phyloP scores from a whole-genome alignment of 257 asterid genomes.

The Solanum sitiens region DNA sequence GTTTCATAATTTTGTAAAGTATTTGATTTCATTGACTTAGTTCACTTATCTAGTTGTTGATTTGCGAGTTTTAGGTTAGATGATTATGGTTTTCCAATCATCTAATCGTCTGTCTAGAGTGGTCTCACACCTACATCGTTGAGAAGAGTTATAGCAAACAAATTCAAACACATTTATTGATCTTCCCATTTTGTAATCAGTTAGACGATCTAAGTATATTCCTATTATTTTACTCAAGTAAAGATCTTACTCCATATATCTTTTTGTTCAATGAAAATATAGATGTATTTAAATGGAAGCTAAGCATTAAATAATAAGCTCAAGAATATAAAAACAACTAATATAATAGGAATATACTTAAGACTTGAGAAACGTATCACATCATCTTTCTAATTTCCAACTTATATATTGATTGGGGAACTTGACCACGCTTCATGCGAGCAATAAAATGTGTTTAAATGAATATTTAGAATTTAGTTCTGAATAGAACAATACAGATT shows the following conservation, averaged over 20 bases:
- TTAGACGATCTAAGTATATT: background rate
- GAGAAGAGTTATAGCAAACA: rapidly evolving
- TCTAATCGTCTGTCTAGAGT: no score
- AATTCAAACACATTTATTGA: background rate
- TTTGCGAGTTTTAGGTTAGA: background rate
- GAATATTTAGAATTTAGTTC: no score
- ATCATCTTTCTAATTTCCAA: background rate
- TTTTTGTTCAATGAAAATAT: background rate
- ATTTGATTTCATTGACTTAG: background rate
- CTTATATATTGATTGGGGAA: background rate
- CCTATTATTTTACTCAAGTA: background rate
- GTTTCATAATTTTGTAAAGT: background rate
- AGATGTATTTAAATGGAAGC: background rate
- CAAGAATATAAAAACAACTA: background rate
- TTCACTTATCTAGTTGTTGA: background rate
- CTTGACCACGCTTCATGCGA: no score
- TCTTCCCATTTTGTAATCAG: background rate
- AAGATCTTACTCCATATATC: background rate
- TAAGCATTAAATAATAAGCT: background rate
- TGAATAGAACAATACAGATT: no score
- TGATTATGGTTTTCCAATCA: background rate
- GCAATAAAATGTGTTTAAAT: no score
- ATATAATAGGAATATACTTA: background rate
- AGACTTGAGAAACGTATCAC: no score
- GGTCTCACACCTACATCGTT: background rate